Conservation (phyloP, 148 eudicot species). For the Suaeda aralocaspica region DNA sequence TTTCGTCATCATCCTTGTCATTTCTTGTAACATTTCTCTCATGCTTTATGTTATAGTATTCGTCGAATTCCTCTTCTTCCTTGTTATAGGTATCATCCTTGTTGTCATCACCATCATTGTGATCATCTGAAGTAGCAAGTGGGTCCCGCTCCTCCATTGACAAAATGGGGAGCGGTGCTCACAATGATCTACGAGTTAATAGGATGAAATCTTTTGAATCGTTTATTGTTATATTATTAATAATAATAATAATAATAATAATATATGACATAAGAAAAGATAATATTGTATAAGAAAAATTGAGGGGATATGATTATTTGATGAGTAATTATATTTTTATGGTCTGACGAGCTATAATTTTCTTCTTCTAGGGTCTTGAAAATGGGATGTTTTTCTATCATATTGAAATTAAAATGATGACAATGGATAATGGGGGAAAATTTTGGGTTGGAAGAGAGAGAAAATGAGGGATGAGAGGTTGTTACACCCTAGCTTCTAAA, state of each 20-base stretch:
- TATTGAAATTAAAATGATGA: background rate
- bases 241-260: too few species aligned
- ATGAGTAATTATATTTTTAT: too few species aligned
- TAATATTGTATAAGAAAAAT: slow-evolving; percentile 10
- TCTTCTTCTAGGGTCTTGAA: background rate
- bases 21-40: background rate
- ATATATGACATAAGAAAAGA: background rate
- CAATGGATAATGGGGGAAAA: background rate
- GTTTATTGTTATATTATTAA: background rate
- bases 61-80: slow-evolving; percentile 1
- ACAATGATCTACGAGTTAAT: background rate
- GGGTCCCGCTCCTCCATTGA: slow-evolving; percentile 48
- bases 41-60: background rate
- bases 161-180: slow-evolving; percentile 41
- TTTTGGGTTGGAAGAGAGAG: slow-evolving; percentile 22
- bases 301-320: background rate
- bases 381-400: slow-evolving; percentile 6
- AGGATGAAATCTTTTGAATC: background rate
- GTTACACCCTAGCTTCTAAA: slow-evolving; percentile 17
- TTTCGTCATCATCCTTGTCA: background rate
- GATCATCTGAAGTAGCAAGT: slow-evolving; percentile 9
- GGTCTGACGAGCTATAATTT: too few species aligned
- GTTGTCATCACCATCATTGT: background rate
- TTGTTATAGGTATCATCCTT: background rate
- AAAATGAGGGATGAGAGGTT: slow-evolving; percentile 4